A percentile compares a stretch with the other conserved stretches of the same genome.
These are phyloP conservation scores for Backusella westeae DNA, from an alignment of 192 early-diverging fungal genomes.

Conservation along the genomic window DNA sequence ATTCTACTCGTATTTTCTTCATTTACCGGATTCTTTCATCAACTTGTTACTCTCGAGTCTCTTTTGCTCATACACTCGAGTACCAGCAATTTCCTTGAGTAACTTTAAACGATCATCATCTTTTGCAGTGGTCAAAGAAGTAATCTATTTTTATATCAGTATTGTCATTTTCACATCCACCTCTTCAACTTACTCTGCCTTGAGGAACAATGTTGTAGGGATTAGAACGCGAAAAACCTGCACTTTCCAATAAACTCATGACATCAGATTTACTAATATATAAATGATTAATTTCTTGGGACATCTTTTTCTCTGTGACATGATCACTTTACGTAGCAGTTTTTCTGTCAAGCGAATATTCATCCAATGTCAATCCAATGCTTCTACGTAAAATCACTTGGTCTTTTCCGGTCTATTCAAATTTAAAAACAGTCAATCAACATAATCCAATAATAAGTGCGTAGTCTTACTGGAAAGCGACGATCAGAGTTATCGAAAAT, in stretches of 20 bases:
- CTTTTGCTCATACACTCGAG: slow-evolving; percentile 91
- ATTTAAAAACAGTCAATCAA: not conserved
- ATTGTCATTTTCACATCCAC: no score
- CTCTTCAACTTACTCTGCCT: slow-evolving; percentile 65
- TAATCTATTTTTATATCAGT: slow-evolving; percentile 56
- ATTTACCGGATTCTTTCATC: slow-evolving; percentile 83
- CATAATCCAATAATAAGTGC: not conserved
- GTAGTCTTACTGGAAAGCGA: slow-evolving; percentile 75
- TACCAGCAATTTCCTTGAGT: slow-evolving; percentile 98
- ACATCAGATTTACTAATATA: slow-evolving; percentile 81
- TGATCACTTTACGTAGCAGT: slow-evolving; percentile 65
- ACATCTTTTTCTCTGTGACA: not conserved
- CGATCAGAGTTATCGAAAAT: slow-evolving; percentile 97
- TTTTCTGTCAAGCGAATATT: slow-evolving; percentile 96
- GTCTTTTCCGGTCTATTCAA: slow-evolving; percentile 77
- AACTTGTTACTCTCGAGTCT: slow-evolving; percentile 88
- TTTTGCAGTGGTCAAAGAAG: slow-evolving; percentile 90
- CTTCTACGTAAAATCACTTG: slow-evolving; percentile 89
- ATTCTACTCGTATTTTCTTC: not conserved
- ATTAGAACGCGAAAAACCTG: slow-evolving; percentile 95
- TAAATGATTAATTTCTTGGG: not conserved
- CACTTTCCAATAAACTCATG: slow-evolving; percentile 90
- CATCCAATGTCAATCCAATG: slow-evolving; percentile 96
- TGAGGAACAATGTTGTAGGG: slow-evolving; percentile 99
- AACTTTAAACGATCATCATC: slow-evolving; percentile 86